phyloP scores from a whole-genome alignment of 1,139 yeast genomes.

The Sugiyamaella japonica region DNA sequence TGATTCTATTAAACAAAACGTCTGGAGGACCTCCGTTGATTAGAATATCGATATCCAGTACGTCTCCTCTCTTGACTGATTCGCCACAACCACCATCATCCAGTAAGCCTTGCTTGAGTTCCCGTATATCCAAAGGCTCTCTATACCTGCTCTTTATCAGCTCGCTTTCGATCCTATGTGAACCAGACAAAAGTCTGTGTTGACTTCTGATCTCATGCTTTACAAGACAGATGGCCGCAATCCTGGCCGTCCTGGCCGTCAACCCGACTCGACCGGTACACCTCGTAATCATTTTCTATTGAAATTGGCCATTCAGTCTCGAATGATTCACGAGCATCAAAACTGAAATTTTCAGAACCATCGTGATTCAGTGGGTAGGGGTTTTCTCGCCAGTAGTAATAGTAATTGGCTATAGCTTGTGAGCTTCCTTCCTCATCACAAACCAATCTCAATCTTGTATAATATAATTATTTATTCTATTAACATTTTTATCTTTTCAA shows the following conservation, averaged over 20 bases:
- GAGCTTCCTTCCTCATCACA: too few species aligned
- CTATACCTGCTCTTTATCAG: constrained; percentile 8
- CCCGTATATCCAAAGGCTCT: constrained; percentile 12
- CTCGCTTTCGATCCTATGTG: neutral
- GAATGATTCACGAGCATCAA: neutral
- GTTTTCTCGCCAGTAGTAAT: too few species aligned
- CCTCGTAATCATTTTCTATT: constrained; percentile 1
- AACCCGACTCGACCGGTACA: neutral
- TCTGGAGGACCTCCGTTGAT: neutral
- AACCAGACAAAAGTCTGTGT: constrained; percentile 1
- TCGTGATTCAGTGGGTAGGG: neutral
- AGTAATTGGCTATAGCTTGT: too few species aligned
- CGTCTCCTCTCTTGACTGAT: neutral
- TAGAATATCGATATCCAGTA: neutral
- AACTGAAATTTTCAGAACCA: neutral
- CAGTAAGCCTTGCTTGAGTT: constrained; percentile 5
- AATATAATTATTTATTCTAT: constrained; percentile 11
- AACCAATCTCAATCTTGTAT: neutral
- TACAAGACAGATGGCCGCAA: neutral
- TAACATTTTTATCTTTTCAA: constrained; percentile 6
- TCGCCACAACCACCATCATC: constrained; percentile 1
- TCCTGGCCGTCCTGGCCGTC: neutral
- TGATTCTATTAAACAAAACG: neutral
- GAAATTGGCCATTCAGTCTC: neutral
- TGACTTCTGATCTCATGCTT: neutral